Evolutionary conservation across 805 yeast genomes (phyloP).

Genomic region (Hanseniaspora clermontiae): DNA sequence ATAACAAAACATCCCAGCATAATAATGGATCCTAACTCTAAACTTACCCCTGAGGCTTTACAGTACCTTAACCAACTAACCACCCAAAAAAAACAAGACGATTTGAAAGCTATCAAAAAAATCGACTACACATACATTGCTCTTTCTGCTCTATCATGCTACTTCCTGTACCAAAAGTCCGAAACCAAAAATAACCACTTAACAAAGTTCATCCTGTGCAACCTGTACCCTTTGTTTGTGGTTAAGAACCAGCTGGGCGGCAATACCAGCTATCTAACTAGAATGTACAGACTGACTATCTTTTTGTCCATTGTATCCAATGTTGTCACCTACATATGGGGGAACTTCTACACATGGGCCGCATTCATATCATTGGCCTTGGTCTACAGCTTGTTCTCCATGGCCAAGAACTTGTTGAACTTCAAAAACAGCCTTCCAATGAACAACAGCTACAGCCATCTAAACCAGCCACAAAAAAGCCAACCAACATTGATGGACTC

Average conservation of each 20-base stretch:
- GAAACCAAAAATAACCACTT: constrained; percentile 1
- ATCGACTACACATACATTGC: constrained; percentile 3
- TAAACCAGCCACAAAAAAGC: not conserved
- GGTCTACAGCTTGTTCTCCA: not conserved
- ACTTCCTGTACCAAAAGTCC: not conserved
- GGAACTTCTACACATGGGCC: constrained; percentile 8
- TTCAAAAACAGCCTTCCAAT: not conserved
- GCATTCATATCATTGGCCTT: not conserved
- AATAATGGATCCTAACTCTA: not conserved
- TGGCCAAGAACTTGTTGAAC: not conserved
- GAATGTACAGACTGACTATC: not conserved
- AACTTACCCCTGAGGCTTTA: not conserved
- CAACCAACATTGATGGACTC: constrained; percentile 10
- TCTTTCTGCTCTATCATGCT: not conserved
- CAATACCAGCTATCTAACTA: not conserved
- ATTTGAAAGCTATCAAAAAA: not conserved
- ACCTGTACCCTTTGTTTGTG: not conserved
- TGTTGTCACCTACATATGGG: constrained; percentile 5
- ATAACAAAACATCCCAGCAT: not conserved
- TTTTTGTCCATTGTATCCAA: not conserved
- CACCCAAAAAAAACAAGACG: constrained; percentile 2
- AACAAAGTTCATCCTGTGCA: constrained; percentile 2
- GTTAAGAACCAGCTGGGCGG: constrained; percentile 1
- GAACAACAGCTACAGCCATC: not conserved
- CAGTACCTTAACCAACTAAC: constrained; percentile 1